Percentiles rank a stretch among this genome's conserved stretches.
Conservation (phyloP, 2,329 filamentous ascomycete genomes). For the Colletotrichum sp. region DNA sequence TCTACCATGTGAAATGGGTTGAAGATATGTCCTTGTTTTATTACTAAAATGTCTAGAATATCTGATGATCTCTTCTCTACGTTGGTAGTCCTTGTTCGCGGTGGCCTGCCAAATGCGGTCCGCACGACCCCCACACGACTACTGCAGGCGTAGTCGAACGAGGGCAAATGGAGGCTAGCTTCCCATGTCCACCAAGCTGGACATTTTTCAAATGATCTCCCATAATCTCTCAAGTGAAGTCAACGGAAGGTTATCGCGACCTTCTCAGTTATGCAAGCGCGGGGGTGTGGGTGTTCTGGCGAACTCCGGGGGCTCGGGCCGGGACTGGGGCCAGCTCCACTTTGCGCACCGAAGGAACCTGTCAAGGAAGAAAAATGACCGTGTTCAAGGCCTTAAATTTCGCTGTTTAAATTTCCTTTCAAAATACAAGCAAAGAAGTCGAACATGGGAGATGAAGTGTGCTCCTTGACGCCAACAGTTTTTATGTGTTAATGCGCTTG, state of each 20-base stretch:
- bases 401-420: too few relatives aligned
- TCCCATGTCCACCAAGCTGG: not conserved
- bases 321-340: not conserved
- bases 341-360: not conserved
- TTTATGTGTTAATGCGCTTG: too few relatives aligned
- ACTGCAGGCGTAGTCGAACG: not conserved
- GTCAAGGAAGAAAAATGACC: too few relatives aligned
- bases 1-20: not conserved
- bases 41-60: not conserved
- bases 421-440: too few relatives aligned
- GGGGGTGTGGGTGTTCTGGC: not conserved
- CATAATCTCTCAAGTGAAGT: not conserved
- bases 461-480: too few relatives aligned
- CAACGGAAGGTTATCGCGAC: not conserved
- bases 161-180: not conserved
- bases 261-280: not conserved
- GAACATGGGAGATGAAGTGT: too few relatives aligned
- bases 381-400: too few relatives aligned
- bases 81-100: not conserved
- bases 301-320: not conserved
- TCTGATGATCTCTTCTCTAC: not conserved
- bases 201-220: rapidly evolving
- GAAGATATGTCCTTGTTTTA: not conserved
- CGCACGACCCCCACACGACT: not conserved
- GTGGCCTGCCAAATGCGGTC: not conserved